Percentiles rank a stretch among this genome's conserved stretches.
Evolutionary conservation across 176 grass and related monocot genomes (phyloP).

Genomic region (Luzula sylvatica): DNA sequence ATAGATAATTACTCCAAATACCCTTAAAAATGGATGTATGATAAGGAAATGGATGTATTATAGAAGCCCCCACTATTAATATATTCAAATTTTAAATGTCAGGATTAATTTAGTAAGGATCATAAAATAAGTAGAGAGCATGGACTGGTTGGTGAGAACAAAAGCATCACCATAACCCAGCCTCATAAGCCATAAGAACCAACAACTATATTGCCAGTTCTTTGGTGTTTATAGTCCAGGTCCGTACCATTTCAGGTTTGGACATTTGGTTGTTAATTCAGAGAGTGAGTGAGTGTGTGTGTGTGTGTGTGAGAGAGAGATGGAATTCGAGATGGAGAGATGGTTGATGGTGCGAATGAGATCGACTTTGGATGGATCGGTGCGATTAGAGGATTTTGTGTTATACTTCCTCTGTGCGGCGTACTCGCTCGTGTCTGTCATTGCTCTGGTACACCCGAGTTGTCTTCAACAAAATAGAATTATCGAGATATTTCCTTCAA

Average conservation of each 20-base stretch:
- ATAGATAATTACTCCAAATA: too few species aligned
- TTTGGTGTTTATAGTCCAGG: not conserved
- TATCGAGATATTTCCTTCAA: too few species aligned
- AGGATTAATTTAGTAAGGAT: too few species aligned
- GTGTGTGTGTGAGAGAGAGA: not conserved
- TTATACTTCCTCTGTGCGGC: conserved; percentile 23
- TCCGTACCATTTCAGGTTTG: conserved; percentile 6
- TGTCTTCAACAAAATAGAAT: too few species aligned
- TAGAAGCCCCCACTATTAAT: too few species aligned
- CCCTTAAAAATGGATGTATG: too few species aligned
- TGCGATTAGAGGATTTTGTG: conserved; percentile 3
- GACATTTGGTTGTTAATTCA: conserved; percentile 8
- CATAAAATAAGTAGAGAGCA: too few species aligned
- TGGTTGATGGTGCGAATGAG: not conserved
- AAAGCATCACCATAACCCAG: not conserved
- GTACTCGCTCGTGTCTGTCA: conserved; percentile 13
- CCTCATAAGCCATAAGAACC: not conserved
- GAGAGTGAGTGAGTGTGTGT: not conserved
- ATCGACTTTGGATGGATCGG: not conserved
- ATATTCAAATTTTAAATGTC: too few species aligned
- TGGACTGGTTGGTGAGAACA: conserved; percentile 4
- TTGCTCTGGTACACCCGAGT: conserved; percentile 20
- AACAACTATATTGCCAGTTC: not conserved
- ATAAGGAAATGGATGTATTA: too few species aligned
- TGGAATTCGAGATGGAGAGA: conserved; percentile 9